Conservation (phyloP, 2,329 filamentous ascomycete genomes). For the Colletotrichum zoysiae region DNA sequence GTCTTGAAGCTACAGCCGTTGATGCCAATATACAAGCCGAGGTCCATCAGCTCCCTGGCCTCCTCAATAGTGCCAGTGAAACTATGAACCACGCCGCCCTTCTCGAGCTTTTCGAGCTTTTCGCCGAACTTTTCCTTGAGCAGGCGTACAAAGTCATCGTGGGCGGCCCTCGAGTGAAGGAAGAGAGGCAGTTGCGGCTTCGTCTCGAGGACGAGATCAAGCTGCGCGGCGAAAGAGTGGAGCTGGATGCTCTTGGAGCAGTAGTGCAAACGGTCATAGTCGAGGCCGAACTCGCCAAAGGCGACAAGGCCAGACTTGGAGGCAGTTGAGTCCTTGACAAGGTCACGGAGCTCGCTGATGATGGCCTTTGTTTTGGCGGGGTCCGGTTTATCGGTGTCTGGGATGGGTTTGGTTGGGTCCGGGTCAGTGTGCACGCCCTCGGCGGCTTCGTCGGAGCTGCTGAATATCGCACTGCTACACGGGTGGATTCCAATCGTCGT, state of each 20-base stretch:
- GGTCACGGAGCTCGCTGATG: conserved; percentile 70
- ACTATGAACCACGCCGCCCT: conserved; percentile 88
- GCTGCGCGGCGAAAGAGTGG: conserved; percentile 86
- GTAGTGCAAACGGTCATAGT: conserved; percentile 92
- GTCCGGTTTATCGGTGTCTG: conserved; percentile 63
- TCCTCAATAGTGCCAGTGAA: conserved; percentile 92
- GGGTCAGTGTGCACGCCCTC: conserved; percentile 66
- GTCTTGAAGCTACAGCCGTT: conserved; percentile 99
- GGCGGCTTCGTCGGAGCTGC: conserved; percentile 60
- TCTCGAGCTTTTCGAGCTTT: conserved; percentile 74
- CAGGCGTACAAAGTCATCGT: conserved; percentile 83
- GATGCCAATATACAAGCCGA: conserved; percentile 92
- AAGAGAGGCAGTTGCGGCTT: conserved; percentile 87
- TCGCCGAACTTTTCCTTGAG: conserved; percentile 70
- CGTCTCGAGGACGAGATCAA: conserved; percentile 79
- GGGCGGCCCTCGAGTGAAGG: conserved; percentile 89
- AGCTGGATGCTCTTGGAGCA: conserved; percentile 84
- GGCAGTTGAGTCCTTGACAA: conserved; percentile 72
- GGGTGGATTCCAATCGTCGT: conserved; percentile 95
- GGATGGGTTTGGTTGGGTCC: conserved; percentile 60
- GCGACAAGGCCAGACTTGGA: conserved; percentile 71
- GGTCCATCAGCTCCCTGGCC: conserved; percentile 81
- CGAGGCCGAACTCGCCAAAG: conserved; percentile 94
- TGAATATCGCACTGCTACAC: conserved; percentile 86
- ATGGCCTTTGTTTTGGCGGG: conserved; percentile 59